Base-by-base conservation (phyloP, 2,329 filamentous ascomycete species). In the Xylariaceae sp. region DNA sequence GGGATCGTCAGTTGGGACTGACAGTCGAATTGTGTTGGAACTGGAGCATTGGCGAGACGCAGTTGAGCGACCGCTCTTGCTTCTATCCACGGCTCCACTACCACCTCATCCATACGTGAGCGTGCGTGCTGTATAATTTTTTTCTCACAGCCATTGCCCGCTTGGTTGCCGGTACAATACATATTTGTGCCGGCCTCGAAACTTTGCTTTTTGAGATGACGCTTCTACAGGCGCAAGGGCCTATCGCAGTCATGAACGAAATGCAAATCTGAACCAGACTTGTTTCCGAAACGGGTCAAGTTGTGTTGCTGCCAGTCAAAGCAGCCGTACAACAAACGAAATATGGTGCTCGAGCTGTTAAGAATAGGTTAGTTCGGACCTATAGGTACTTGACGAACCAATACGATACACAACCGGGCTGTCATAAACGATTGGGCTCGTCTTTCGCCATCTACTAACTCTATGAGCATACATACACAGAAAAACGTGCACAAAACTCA, bases 61-160 rank as follows among this genome's bases (percentile, higher is more conserved):
- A 57, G 60, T 57, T 52, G 61, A 60, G 62, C 59, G 57, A 61
- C 59, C 57, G 56, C 53, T 63, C 50, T 59, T 61, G 44, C 52
- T 56, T 48, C 42, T 47, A 46, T 57, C 52, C 48, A 43, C 43
- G 47, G 52, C 40, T 60, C 59, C 54, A 54, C 52, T n/a, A 58
- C 48, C 44, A 56, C 57, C 44, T 41, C n/a, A n/a, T n/a, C 49
- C 32, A 26, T 48, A 40, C 60, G 48, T 49, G 53, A 52, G 50
- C 45, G 32, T 52, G 51, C 54, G 50, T 54, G 40, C 47, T 40
- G 48, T 41, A 44, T 47, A 58, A 62, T 59, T 62, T 53, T 42
- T n/a, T 53, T 50, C 41, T 12, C 40, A 53, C 29, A 42, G 44
- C 41, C 40, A 54, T 42, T 45, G 52, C 50, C 40, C 3, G 47